Conservation (phyloP, 2,329 filamentous ascomycete genomes). For the Basipetospora chlamydospora region DNA sequence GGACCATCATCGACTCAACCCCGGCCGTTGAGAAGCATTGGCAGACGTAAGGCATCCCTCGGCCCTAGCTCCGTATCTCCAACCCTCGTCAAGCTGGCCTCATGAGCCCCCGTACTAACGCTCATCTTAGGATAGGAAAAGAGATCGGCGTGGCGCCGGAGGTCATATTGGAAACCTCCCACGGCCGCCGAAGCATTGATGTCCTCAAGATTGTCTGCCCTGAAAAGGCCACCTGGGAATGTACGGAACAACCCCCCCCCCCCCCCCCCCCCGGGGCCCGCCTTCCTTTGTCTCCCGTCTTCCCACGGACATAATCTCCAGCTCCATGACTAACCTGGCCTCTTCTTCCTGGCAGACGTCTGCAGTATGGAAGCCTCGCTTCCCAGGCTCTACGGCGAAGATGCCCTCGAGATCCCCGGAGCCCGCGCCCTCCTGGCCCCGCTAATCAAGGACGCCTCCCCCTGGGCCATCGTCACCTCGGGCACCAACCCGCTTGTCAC, state of each 20-base stretch:
- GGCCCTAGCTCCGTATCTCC: too few species aligned
- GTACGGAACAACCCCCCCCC: constrained; percentile 37
- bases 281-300: not conserved
- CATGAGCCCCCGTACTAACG: too few species aligned
- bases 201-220: constrained; percentile 65
- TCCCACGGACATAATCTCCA: too few species aligned
- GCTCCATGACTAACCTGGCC: too few species aligned
- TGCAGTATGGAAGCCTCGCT: constrained; percentile 63
- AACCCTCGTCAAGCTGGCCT: too few species aligned
- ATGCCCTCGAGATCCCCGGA: constrained; percentile 77
- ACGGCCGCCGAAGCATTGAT: constrained; percentile 83
- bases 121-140: constrained; percentile 61
- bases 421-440: constrained; percentile 54
- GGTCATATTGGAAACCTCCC: constrained; percentile 76
- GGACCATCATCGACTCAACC: constrained; percentile 73
- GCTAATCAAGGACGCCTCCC: constrained; percentile 46
- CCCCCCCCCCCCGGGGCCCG: not conserved
- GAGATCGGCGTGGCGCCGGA: constrained; percentile 77
- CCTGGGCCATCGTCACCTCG: constrained; percentile 80
- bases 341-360: constrained; percentile 44
- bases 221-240: constrained; percentile 83
- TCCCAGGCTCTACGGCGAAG: constrained; percentile 59
- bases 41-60: constrained; percentile 40
- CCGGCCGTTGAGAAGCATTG: constrained; percentile 65
- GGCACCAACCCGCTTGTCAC: constrained; percentile 53